A percentile compares a stretch with the other conserved stretches of the same genome.
phyloP scores from a whole-genome alignment of 2,329 filamentous ascomycete species.

The Penicillium sp. region DNA sequence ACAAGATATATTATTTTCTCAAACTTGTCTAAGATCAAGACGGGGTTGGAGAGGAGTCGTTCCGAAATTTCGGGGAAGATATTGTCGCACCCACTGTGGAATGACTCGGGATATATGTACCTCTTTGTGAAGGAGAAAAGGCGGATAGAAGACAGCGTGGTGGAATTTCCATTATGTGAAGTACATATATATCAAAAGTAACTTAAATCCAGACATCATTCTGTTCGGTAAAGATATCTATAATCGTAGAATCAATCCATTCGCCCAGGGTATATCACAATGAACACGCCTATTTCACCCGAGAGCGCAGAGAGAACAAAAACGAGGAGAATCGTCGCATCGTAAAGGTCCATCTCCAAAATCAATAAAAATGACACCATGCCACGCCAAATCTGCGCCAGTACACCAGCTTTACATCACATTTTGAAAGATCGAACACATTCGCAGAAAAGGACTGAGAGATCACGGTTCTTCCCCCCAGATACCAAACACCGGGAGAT shows the following conservation, averaged over 20 bases:
- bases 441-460: neutral
- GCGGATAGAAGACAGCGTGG: no score
- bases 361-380: neutral
- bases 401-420: neutral
- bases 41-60: no score
- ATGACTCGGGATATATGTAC: no score
- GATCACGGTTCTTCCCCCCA: constrained; percentile 30
- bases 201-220: neutral
- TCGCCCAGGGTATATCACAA: neutral
- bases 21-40: no score
- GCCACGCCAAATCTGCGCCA: neutral
- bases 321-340: neutral
- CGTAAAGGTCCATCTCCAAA: neutral
- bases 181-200: neutral
- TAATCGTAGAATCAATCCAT: neutral
- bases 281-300: neutral
- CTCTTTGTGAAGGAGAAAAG: no score
- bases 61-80: no score
- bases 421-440: neutral
- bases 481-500: constrained; percentile 34
- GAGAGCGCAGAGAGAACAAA: neutral
- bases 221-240: neutral
- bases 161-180: no score
- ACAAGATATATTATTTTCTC: no score
- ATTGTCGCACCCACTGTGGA: no score